Conservation (phyloP, 163 green algal species). For the Volvox carteri region DNA sequence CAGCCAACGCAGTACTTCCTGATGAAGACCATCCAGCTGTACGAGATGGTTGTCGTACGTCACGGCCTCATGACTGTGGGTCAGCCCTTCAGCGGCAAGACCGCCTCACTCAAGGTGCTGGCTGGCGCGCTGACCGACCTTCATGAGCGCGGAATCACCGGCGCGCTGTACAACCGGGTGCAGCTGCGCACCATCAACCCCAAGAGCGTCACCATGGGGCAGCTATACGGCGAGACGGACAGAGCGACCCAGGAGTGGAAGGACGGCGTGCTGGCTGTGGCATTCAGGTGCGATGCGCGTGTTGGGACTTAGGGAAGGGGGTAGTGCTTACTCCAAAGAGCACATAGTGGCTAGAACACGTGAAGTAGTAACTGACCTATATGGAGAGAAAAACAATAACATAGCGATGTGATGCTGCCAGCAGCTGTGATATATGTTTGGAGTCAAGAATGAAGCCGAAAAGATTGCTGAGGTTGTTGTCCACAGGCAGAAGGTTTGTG, state of each 20-base stretch:
- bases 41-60: conserved; percentile 89
- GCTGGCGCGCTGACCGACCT: conserved; percentile 79
- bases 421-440: too few relatives aligned
- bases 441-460: too few relatives aligned
- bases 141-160: conserved; percentile 58
- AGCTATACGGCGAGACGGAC: conserved; percentile 85
- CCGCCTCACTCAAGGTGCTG: conserved; percentile 68
- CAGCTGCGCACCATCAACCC: conserved; percentile 82
- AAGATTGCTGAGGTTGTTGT: too few relatives aligned
- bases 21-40: conserved; percentile 86
- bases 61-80: conserved; percentile 91
- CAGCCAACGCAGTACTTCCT: conserved; percentile 85
- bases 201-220: conserved; percentile 88
- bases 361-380: too few relatives aligned
- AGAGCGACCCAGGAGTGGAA: conserved; percentile 84
- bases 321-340: too few relatives aligned
- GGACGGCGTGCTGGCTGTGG: conserved; percentile 84
- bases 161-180: conserved; percentile 76
- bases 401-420: too few relatives aligned
- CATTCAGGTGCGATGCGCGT: conserved; percentile 69
- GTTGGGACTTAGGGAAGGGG: too few relatives aligned
- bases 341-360: too few relatives aligned
- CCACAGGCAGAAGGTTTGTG: too few relatives aligned
- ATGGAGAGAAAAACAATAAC: too few relatives aligned
- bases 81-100: conserved; percentile 82